These are phyloP conservation scores for Sanchytrium tribonematis DNA, from an alignment of 371 early-diverging fungal genomes.

Conservation along the genomic window DNA sequence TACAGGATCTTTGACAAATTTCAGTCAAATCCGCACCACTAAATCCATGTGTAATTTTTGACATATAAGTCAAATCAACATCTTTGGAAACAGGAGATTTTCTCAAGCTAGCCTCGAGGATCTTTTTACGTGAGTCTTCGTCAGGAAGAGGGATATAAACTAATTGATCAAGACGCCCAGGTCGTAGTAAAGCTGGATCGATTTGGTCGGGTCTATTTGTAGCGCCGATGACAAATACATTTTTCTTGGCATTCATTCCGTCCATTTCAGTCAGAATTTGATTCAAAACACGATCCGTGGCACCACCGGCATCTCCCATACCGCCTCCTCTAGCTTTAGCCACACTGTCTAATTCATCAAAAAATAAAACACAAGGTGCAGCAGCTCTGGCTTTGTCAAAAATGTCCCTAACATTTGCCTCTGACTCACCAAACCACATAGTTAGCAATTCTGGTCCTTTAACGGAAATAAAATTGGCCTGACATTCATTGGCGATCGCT, in stretches of 20 bases:
- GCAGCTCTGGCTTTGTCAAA: constrained; percentile 99
- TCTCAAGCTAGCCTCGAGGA: constrained; percentile 76
- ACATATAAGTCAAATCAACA: constrained; percentile 62
- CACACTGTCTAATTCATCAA: constrained; percentile 99
- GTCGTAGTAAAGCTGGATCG: constrained; percentile 90
- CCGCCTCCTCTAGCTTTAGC: constrained; percentile 80
- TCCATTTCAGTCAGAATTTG: constrained; percentile 99
- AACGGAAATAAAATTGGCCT: constrained; percentile 99
- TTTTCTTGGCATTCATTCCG: constrained; percentile 98
- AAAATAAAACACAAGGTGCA: constrained; percentile 99
- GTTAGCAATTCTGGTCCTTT: constrained; percentile 99
- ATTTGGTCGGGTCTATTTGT: constrained; percentile 97
- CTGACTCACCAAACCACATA: constrained; percentile 99
- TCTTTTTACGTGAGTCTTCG: constrained; percentile 52
- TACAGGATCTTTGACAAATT: constrained; percentile 98
- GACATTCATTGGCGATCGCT: constrained; percentile 99
- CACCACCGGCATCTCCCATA: constrained; percentile 71
- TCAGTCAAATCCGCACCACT: constrained; percentile 99
- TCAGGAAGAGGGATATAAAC: constrained; percentile 32
- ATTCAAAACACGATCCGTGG: constrained; percentile 96
- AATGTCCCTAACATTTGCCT: constrained; percentile 96
- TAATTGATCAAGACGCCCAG: constrained; percentile 81
- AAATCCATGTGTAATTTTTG: constrained; percentile 81
- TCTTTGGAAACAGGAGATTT: constrained; percentile 74
- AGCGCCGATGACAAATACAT: constrained; percentile 87